phyloP scores from a whole-genome alignment of 2,329 filamentous ascomycete genomes.

The Pyricularia sp. region DNA sequence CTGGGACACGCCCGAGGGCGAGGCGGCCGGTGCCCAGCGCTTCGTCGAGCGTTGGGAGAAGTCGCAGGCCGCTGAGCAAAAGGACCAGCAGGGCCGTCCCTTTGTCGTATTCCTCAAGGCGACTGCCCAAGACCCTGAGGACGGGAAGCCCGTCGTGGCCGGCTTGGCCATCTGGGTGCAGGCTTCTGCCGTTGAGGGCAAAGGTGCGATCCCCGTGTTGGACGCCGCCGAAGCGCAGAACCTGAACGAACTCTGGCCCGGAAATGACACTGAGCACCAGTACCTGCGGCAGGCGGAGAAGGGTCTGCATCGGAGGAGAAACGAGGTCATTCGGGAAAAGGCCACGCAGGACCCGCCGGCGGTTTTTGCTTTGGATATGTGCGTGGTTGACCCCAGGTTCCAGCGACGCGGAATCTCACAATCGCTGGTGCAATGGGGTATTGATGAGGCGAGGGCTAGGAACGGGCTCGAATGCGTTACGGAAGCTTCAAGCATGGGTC shows the following conservation, averaged over 20 bases:
- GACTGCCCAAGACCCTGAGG: constrained; percentile 23
- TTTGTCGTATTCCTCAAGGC: constrained; percentile 47
- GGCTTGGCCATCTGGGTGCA: constrained; percentile 49
- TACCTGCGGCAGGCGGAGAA: constrained; percentile 33
- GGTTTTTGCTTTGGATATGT: constrained; percentile 37
- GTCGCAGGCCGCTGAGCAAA: constrained; percentile 16
- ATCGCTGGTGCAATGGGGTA: constrained; percentile 36
- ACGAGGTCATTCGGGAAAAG: constrained; percentile 29
- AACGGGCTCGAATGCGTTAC: constrained; percentile 30
- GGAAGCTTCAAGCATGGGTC: constrained; percentile 39
- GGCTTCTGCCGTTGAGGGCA: constrained; percentile 35
- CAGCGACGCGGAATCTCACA: constrained; percentile 39
- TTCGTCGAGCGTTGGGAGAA: constrained; percentile 31
- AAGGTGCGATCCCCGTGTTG: constrained; percentile 29
- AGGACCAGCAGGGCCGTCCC: constrained; percentile 31
- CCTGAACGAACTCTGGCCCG: constrained; percentile 29
- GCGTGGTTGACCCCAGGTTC: constrained; percentile 41
- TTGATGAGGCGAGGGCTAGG: constrained; percentile 30
- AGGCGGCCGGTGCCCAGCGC: constrained; percentile 21
- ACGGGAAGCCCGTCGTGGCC: constrained; percentile 21
- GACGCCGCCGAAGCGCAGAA: constrained; percentile 21
- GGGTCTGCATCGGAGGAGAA: constrained; percentile 33
- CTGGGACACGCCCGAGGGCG: constrained; percentile 42
- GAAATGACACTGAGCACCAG: constrained; percentile 31
- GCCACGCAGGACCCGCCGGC: constrained; percentile 20